Conservation (phyloP, 495 filamentous ascomycete species). For the Hypoxylon subgilvum region DNA sequence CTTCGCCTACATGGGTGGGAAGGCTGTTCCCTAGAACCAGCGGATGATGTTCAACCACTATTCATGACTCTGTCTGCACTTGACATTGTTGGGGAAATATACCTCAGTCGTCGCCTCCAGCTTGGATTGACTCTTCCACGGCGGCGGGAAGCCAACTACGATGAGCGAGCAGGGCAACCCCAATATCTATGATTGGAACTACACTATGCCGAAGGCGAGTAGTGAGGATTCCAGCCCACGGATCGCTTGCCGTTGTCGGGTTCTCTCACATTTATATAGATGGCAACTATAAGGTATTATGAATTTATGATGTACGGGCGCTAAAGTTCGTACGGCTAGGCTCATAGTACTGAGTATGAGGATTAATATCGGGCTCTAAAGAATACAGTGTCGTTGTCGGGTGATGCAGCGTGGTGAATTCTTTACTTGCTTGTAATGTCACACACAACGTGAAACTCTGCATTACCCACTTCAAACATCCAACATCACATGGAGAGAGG, state of each 20-base stretch:
- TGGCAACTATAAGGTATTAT: conserved; percentile 28
- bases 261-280: conserved; percentile 19
- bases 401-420: background rate
- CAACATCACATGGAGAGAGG: no score
- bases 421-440: no score
- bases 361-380: conserved; percentile 27
- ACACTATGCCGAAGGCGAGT: conserved; percentile 22
- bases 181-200: conserved; percentile 26
- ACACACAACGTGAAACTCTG: no score
- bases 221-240: conserved; percentile 25
- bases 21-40: conserved; percentile 34
- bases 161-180: conserved; percentile 22
- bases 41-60: conserved; percentile 39
- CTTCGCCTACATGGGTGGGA: conserved; percentile 30
- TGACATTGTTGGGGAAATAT: conserved; percentile 13
- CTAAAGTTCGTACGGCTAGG: conserved; percentile 6
- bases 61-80: conserved; percentile 25
- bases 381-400: background rate
- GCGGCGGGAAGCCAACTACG: conserved; percentile 18
- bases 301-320: background rate
- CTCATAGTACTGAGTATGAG: conserved; percentile 19
- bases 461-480: no score
- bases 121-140: conserved; percentile 31
- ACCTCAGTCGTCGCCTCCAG: conserved; percentile 25
- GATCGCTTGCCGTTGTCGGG: conserved; percentile 22